Evolutionary conservation across 352 stramenopile species (phyloP), one percentile per base, ranked within the genome.

Genomic region (Phytophthora rubi): DNA sequence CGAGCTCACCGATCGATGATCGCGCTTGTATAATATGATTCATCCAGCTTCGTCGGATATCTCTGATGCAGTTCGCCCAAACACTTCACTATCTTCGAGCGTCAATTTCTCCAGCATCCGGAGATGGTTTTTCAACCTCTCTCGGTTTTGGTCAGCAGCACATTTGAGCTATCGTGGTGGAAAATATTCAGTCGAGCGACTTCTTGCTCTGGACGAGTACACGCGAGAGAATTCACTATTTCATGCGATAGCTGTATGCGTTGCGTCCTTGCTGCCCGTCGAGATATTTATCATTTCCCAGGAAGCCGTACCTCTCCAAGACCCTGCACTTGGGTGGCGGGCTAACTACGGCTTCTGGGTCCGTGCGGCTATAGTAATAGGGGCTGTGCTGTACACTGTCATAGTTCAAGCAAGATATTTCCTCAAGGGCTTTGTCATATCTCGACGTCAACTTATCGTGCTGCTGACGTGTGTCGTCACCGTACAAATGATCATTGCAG

Each of bases 171-270:
- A 71, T 39, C 57, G 62, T 12, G 62, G 68, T 7, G 70, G 66
- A 0, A 65, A 71, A 33, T 83, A 79, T 59, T 79, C 72, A 23
- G 51, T 83, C 30, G 73, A 83, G 54, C 62, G 73, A 6, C 37
- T 77, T 8, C 53, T 79, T 35, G 71, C 66, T 2, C 32, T 81
- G 16, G 66, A 77, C 6, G 53, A 74, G 12, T 83, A 80, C 45
- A 69, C 54, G 13, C 39, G 47, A 30, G 73, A 42, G 3, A 59
- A 66, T 16, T 73, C 59, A 6, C 28, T 70, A 2, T 10, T 54
- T 1, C 69, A 57, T 13, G 47, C 55, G 7, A 7, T 75, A 9
- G 45, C 75, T 8, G 66, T 77, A 6, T 81, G 59, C 6, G n/a
- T 75, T 3, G 10, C 53, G 28, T 70, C 53, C 16, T 74, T 76